Base-by-base conservation (phyloP, 2,329 filamentous ascomycete species). In the Thermochaetoides dissita region DNA sequence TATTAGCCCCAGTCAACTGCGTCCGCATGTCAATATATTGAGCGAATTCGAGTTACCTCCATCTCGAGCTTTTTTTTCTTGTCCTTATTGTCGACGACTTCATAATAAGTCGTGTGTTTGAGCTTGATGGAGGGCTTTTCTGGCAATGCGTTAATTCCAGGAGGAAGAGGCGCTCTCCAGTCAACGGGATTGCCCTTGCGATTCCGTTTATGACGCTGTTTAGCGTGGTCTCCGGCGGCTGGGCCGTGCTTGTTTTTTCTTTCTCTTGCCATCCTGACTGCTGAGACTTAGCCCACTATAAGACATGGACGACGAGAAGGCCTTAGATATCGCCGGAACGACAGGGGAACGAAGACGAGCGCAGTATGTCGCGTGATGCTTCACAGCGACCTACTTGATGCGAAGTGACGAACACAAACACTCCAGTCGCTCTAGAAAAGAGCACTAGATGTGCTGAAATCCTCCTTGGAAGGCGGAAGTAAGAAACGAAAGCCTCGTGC, bases 11-110 rank as follows among this genome's bases (percentile, higher is more conserved):
- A 24, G 5, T 24, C 5, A 24, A 24, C 17, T 5, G 17, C 17
- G 17, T 24, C 17, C 17, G 17, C 17, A 39, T 29, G 39, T 17
- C 36, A 12, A 17, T 40, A 29, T 29, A 40, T 10, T 31, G 37
- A 12, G 37, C 34, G 28, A 34, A 37, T 29, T 35, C 37, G 38
- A 8, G 42, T 49, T 55, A 79, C 76, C 72, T 76, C 51, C 48
- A 71, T 69, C 54, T 80, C 74, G 39, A 81, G 66, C 53, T 75
- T 79, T 60, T 74, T 74, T 57, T 76, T 79, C 55, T 71, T 75
- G 49, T 79, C 71, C 44, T 68, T 68, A 53, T 81, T 81, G 52
- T 79, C 71, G 46, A 78, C 70, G 47, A 78, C 67, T 57, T 81
- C 76, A 52, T 76, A 77, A 53, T 76, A 79, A 10, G 72, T 69